Evolutionary conservation across 352 stramenopile species (phyloP), one percentile per base, ranked within the genome.

Genomic region (Phytopythium kandeliae): DNA sequence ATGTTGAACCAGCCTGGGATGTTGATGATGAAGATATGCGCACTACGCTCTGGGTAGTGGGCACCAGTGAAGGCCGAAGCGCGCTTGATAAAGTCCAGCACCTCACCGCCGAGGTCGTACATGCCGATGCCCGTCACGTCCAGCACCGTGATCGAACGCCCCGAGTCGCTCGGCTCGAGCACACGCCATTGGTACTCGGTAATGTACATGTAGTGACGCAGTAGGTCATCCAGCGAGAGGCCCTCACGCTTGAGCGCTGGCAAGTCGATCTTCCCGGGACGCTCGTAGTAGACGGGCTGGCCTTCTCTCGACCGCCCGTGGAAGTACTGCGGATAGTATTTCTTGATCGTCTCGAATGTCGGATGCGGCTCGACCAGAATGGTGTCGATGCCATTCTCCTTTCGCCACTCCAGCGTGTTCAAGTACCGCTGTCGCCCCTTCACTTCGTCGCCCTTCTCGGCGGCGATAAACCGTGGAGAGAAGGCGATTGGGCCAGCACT

Each of bases 21-120:
- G 75, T 98, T 98, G 51, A 98, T 86, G 43, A 98, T 92, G 41
- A 98, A 91, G 55, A 97, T 98, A 55, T 96, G 91, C 48, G 94
- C 87, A 41, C 86, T 96, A 31, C 94, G 78, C 61, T 97, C 87
- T 7, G 92, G 94, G 71, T 97, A 98, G 65, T 98, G 89, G 6
- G 78, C 69, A 40, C 85, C 89, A 28, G 96, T 97, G 59, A 96
- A 92, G 12, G 67, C 69, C 15, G 82, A 92, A 9, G 83, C 82
- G 26, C 75, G 78, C 62, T 90, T 90, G 63, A 96, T 92, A 50
- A 96, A 96, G 51, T 95, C 84, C 48, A 96, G 65, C 26, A 94
- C 85, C 38, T 96, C 84, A 19, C 85, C 85, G 17, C 81, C 83
- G 17, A 96, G 63, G 57, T 94, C 84, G 51, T 86, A 92, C 79